A percentile compares a stretch with the other conserved stretches of the same genome.
phyloP scores from a whole-genome alignment of 2,329 filamentous ascomycete genomes.

The Zasmidium cellare region DNA sequence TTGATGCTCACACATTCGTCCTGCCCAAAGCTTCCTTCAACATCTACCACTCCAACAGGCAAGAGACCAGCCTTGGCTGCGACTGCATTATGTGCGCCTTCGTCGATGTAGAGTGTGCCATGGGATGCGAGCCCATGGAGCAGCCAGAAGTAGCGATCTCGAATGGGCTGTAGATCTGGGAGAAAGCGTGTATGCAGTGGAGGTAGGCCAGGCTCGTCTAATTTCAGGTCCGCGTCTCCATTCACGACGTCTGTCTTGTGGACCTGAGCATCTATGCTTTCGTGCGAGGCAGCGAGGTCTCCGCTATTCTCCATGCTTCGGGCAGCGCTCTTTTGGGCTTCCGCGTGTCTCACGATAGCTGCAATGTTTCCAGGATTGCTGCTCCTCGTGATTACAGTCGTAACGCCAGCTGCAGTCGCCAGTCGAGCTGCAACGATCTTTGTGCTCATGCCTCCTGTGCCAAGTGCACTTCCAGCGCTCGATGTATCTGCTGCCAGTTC shows the following conservation, averaged over 20 bases:
- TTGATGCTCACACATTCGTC: constrained; percentile 88
- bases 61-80: constrained; percentile 82
- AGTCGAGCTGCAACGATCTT: constrained; percentile 93
- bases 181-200: constrained; percentile 91
- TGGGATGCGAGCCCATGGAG: constrained; percentile 88
- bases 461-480: constrained; percentile 80
- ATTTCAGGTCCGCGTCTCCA: constrained; percentile 27
- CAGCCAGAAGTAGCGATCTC: constrained; percentile 96
- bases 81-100: constrained; percentile 80
- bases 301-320: constrained; percentile 28
- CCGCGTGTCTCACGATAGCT: constrained; percentile 80
- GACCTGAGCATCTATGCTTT: constrained; percentile 11
- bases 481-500: constrained; percentile 86
- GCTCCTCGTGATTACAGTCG: constrained; percentile 90
- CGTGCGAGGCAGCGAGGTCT: constrained; percentile 19
- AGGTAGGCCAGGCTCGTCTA: constrained; percentile 32
- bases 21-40: constrained; percentile 84
- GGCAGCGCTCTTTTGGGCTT: constrained; percentile 55
- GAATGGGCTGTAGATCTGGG: constrained; percentile 78
- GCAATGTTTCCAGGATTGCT: constrained; percentile 91
- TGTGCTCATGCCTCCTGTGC: constrained; percentile 95
- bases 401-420: constrained; percentile 91
- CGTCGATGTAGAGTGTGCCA: constrained; percentile 88
- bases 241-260: constrained; percentile 29
- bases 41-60: constrained; percentile 85